Percentiles rank a stretch among this genome's conserved stretches.
These are phyloP conservation scores for Ambrosiella cleistominuta DNA, from an alignment of 2,329 filamentous ascomycete genomes.

Conservation along the genomic window DNA sequence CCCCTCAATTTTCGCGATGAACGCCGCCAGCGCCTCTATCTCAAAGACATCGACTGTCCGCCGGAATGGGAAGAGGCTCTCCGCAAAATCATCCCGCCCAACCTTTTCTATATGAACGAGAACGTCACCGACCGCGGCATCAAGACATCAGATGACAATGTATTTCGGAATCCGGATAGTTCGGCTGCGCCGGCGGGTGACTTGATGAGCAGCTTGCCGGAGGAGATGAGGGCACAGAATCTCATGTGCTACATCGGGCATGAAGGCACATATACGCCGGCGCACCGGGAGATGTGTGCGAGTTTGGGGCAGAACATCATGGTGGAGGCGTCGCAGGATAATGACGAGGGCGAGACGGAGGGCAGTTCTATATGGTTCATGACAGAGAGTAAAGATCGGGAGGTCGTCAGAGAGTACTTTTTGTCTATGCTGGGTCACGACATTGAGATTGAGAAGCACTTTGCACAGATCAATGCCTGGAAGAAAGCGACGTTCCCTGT, in stretches of 20 bases:
- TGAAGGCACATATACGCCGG: slow-evolving; percentile 89
- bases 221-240: slow-evolving; percentile 81
- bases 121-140: slow-evolving; percentile 36
- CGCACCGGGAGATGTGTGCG: slow-evolving; percentile 94
- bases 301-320: slow-evolving; percentile 95
- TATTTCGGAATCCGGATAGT: slow-evolving; percentile 30
- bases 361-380: slow-evolving; percentile 98
- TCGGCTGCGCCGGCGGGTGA: slow-evolving; percentile 62
- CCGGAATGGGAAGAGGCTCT: slow-evolving; percentile 69
- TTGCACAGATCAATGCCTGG: slow-evolving; percentile 90
- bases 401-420: slow-evolving; percentile 85
- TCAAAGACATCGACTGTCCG: slow-evolving; percentile 96
- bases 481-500: slow-evolving; percentile 86
- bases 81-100: slow-evolving; percentile 57
- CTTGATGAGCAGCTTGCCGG: slow-evolving; percentile 80
- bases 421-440: slow-evolving; percentile 85
- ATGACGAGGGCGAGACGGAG: slow-evolving; percentile 55
- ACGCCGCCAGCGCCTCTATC: slow-evolving; percentile 68
- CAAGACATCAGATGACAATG: slow-evolving; percentile 13
- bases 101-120: slow-evolving; percentile 82
- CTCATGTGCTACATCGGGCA: slow-evolving; percentile 98
- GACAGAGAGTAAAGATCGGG: slow-evolving; percentile 87
- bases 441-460: slow-evolving; percentile 91
- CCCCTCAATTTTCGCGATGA: slow-evolving; percentile 60
- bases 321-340: slow-evolving; percentile 64